Base-by-base conservation (phyloP, 345 rosid genomes). In the Salix arbutifolia region DNA sequence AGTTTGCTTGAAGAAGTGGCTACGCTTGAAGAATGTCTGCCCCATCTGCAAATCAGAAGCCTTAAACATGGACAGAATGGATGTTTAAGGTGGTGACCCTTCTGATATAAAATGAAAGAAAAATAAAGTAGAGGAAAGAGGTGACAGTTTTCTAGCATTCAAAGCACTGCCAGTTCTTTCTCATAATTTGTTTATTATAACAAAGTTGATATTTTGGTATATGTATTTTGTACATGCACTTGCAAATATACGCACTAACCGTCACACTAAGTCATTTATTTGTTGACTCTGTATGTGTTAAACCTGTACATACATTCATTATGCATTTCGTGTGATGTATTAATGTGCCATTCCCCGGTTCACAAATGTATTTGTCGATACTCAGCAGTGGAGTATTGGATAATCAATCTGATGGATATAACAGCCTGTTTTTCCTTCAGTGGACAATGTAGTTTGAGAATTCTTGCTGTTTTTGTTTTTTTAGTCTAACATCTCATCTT, bases 1-100 rank as follows among this genome's bases (percentile, higher is more conserved):
- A 62, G 86, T 80, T 76, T 94, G 98, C 88, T 86, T 94, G 87
- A 89, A 82, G 89, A 92, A 89, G 80, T 94, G 98, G 98, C 89
- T 94, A 77, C 79, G 85, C 8, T 83, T 92, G 76, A 94, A 94
- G 90, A 94, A 90, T 67, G 84, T 88, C 31, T 94, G 97, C 83
- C 97, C 98, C 25, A 83, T 92, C 83, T 94, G 98, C 89, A 94
- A 94, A 85, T 85, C 90, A 4, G 91, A 94, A 86, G 98, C 93
- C 71, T 75, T 91, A 84, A 37, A 11, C 14, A 28, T 48, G 23
- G 79, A 64, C 30, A 76, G 72, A 74, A 73, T 75, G 67, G 68
- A 75, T 42, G 73, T 46, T 65, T 78, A 75, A 44, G 37, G 37
- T 50, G 78, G 72, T 40, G n/a, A 42, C 26, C 44, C 35, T 42